Base-by-base conservation (phyloP, 345 rosid species). In the Diplotaxis tenuifolia region DNA sequence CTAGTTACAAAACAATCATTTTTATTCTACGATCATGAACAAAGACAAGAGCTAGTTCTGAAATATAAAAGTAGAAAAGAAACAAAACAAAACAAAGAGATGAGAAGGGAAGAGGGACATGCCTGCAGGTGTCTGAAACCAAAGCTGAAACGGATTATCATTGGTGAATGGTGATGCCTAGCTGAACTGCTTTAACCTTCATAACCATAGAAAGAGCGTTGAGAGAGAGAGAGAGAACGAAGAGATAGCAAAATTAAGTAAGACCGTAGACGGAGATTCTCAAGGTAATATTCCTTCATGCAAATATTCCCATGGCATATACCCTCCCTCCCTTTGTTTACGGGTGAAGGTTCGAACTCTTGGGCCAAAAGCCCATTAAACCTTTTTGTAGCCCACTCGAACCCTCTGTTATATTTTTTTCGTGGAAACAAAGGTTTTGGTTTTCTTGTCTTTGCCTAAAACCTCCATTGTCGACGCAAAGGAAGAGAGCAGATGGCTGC, bases 271-370 rank as follows among this genome's bases (percentile, higher is more conserved):
- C 15, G 65, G 65, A 58, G 80, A 71, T 65, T 3, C 57, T 57
- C 72, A 40, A 61, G 38, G 71, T 69, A 73, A 82, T 77, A 82
- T 77, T 38, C 83, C 79, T 65, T 69, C 67, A 61, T 68, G 68
- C 78, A 62, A 61, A 73, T 78, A 73, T 71, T 32, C 73, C 25
- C 68, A 1, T 60, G 38, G 81, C 63, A 77, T 77, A 77, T 77
- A 36, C 76, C 56, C 10, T 45, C 47, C 4, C 40, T 18, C n/a
- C 20, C 67, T 21, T 63, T 32, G 31, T 55, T 57, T 49, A 47
- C 72, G 67, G 65, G 42, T n/a, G 12, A 29, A 42, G 38, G 19
- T 25, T 62, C 42, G 61, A 45, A 11, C 0, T 7, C 1, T 25
- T 69, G 74, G 80, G 52, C 72, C 53, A 1, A 1, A 16, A 52